Percentiles rank a stretch among this genome's conserved stretches.
Evolutionary conservation across 2,329 filamentous ascomycete species (phyloP).

Genomic region (Alternaria hordeiaustralica): DNA sequence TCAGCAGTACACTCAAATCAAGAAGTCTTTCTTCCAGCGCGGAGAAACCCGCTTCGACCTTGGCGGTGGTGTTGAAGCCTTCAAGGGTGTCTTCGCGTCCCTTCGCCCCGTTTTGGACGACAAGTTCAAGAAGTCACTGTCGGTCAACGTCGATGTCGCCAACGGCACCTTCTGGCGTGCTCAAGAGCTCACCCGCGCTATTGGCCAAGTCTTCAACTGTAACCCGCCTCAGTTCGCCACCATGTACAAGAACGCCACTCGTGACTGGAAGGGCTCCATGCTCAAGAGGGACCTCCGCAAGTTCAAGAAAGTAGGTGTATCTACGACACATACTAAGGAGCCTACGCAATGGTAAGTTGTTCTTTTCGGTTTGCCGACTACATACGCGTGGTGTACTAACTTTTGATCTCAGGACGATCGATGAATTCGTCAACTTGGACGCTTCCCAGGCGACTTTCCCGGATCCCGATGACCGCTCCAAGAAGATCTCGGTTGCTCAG

Average conservation of each 20-base stretch:
- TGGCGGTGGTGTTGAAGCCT: conserved; percentile 73
- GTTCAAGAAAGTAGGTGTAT: conserved; percentile 52
- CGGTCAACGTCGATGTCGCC: conserved; percentile 88
- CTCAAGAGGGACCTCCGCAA: conserved; percentile 50
- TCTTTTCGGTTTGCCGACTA: background rate
- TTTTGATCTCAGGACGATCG: conserved; percentile 49
- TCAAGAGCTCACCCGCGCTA: conserved; percentile 46
- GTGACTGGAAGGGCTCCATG: conserved; percentile 33
- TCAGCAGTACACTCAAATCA: conserved; percentile 71
- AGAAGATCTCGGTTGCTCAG: conserved; percentile 59
- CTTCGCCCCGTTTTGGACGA: conserved; percentile 72
- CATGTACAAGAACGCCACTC: conserved; percentile 26
- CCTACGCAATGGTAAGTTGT: conserved; percentile 49
- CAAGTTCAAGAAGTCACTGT: conserved; percentile 64
- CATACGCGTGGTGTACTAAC: background rate
- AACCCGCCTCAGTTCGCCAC: conserved; percentile 25
- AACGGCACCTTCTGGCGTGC: conserved; percentile 86
- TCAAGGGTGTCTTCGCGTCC: conserved; percentile 89
- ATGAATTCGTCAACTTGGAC: conserved; percentile 54
- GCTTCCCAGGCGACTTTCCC: conserved; percentile 56
- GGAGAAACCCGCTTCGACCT: conserved; percentile 60
- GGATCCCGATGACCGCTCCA: conserved; percentile 68
- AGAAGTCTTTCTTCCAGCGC: conserved; percentile 79
- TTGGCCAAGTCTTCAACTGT: conserved; percentile 35
- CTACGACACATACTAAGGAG: conserved; percentile 47